Percentiles rank a stretch among this genome's conserved stretches.
Conservation (phyloP, 2,329 filamentous ascomycete genomes). For the Fusarium siculi region DNA sequence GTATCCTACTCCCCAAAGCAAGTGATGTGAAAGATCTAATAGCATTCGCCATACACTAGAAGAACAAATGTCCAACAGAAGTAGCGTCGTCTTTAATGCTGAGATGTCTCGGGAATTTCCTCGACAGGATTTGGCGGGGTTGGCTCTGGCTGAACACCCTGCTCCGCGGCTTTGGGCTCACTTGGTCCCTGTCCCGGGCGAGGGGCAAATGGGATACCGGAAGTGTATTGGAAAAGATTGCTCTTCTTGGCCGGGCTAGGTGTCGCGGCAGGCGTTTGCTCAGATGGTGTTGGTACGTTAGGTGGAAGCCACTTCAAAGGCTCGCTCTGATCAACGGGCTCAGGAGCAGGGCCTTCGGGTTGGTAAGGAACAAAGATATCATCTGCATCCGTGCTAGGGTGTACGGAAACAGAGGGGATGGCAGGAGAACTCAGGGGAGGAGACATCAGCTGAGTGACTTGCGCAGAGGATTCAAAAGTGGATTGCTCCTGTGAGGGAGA, state of each 20-base stretch:
- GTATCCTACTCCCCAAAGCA: constrained; percentile 6
- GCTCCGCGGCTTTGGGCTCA: not conserved
- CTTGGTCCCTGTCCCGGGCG: constrained; percentile 26
- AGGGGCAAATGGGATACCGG: constrained; percentile 61
- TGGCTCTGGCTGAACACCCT: constrained; percentile 1
- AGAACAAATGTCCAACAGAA: not conserved
- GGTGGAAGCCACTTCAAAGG: constrained; percentile 64
- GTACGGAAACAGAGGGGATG: constrained; percentile 43
- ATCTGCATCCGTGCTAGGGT: constrained; percentile 37
- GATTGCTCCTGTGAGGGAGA: constrained; percentile 41
- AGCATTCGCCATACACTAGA: constrained; percentile 6
- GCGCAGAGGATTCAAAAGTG: constrained; percentile 33
- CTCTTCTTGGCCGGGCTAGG: constrained; percentile 52
- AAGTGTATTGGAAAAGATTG: constrained; percentile 52
- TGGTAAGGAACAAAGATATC: constrained; percentile 66
- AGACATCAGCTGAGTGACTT: constrained; percentile 37
- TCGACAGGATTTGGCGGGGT: not conserved
- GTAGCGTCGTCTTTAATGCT: not conserved
- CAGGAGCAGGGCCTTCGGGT: constrained; percentile 61
- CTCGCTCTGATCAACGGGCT: constrained; percentile 51
- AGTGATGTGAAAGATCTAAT: constrained; percentile 8
- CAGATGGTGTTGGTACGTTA: constrained; percentile 53
- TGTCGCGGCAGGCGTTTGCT: constrained; percentile 47
- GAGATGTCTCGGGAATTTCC: constrained; percentile 13
- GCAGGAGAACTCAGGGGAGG: constrained; percentile 47